Percentiles rank a stretch among this genome's conserved stretches.
Conservation (phyloP, 495 filamentous ascomycete species). For the Daldinia childiae region DNA sequence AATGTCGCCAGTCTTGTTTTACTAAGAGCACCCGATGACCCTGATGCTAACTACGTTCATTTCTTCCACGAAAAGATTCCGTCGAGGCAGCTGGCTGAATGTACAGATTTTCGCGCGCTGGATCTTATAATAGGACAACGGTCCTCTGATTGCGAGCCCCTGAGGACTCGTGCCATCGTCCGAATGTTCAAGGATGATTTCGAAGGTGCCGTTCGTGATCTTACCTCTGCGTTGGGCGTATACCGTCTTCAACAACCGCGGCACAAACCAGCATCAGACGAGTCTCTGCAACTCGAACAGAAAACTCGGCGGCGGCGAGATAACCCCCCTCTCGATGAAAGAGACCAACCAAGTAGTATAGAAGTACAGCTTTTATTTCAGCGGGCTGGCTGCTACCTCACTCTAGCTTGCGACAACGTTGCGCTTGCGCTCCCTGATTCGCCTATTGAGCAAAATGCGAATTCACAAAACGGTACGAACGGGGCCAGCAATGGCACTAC, state of each 20-base stretch:
- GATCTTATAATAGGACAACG: slow-evolving; percentile 71
- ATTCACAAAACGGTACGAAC: slow-evolving; percentile 23
- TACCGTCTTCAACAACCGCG: slow-evolving; percentile 61
- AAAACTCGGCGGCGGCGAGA: slow-evolving; percentile 54
- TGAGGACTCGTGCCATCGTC: slow-evolving; percentile 76
- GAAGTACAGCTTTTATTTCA: slow-evolving; percentile 81
- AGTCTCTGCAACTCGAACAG: slow-evolving; percentile 49
- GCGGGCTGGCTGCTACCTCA: slow-evolving; percentile 76
- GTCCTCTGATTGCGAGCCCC: slow-evolving; percentile 69
- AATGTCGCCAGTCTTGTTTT: slow-evolving; percentile 79
- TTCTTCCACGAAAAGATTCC: slow-evolving; percentile 92
- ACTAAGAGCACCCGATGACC: slow-evolving; percentile 67
- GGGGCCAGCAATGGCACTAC: slow-evolving; percentile 24
- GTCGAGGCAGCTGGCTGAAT: slow-evolving; percentile 76
- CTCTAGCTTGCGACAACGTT: slow-evolving; percentile 72
- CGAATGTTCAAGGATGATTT: slow-evolving; percentile 80
- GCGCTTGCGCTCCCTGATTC: slow-evolving; percentile 58
- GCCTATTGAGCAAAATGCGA: slow-evolving; percentile 15
- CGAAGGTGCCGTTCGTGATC: slow-evolving; percentile 70
- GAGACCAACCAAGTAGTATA: slow-evolving; percentile 75
- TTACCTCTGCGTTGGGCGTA: slow-evolving; percentile 70
- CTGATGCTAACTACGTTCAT: slow-evolving; percentile 82
- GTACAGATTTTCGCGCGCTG: slow-evolving; percentile 69
- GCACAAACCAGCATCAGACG: slow-evolving; percentile 55
- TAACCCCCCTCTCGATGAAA: slow-evolving; percentile 68